phyloP scores from a whole-genome alignment of 2,329 filamentous ascomycete genomes.

The Dothistroma septosporum region DNA sequence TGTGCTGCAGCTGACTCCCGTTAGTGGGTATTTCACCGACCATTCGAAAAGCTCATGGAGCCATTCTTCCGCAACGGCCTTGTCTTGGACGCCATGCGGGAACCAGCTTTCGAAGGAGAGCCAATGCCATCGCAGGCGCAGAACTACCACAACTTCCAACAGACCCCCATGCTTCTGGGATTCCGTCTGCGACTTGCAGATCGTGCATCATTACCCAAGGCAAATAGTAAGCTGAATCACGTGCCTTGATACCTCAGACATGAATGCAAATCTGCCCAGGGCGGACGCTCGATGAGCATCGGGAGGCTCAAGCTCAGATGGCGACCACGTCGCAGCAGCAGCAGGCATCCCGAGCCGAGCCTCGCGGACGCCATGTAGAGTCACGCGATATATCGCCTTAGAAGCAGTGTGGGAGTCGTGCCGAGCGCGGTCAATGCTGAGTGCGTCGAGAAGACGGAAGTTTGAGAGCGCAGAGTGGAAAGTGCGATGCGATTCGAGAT shows the following conservation, averaged over 20 bases:
- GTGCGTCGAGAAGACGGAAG: background rate
- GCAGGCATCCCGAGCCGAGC: background rate
- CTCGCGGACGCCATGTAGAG: background rate
- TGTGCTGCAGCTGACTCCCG: slow-evolving; percentile 32
- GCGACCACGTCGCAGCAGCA: background rate
- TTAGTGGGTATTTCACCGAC: slow-evolving; percentile 43
- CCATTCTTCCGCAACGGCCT: slow-evolving; percentile 43
- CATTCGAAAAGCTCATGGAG: slow-evolving; percentile 44
- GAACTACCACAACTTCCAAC: slow-evolving; percentile 39
- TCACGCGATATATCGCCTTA: background rate
- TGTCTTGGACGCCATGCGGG: slow-evolving; percentile 47
- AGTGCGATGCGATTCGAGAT: background rate
- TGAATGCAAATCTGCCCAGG: background rate
- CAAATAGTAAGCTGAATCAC: background rate
- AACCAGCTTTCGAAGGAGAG: slow-evolving; percentile 45
- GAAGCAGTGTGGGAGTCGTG: background rate
- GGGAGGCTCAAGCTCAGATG: background rate
- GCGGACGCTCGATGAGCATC: background rate
- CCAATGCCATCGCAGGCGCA: slow-evolving; percentile 30
- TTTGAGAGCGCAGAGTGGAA: background rate
- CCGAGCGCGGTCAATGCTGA: background rate
- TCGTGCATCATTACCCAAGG: background rate
- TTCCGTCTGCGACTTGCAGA: slow-evolving; percentile 30
- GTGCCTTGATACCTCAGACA: background rate
- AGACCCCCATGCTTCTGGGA: slow-evolving; percentile 32